phyloP scores from a whole-genome alignment of 805 yeast genomes.

The Cyberlindnera americana region DNA sequence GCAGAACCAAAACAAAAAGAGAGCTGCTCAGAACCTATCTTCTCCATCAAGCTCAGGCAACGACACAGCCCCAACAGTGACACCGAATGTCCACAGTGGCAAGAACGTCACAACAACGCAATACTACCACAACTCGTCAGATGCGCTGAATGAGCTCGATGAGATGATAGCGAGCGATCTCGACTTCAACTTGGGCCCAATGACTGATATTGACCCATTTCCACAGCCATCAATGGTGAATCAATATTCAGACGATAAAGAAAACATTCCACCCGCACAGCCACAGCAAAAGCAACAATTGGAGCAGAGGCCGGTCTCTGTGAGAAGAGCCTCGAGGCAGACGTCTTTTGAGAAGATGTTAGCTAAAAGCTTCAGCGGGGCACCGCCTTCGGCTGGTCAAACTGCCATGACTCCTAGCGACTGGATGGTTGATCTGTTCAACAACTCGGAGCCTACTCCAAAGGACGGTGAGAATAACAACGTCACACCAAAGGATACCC shows the following conservation, averaged over 20 bases:
- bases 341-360: slow-evolving; percentile 36
- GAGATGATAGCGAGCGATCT: slow-evolving; percentile 27
- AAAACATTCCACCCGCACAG: slow-evolving; percentile 37
- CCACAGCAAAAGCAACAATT: slow-evolving; percentile 4
- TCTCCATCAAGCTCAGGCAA: slow-evolving; percentile 21
- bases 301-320: slow-evolving; percentile 13
- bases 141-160: slow-evolving; percentile 37
- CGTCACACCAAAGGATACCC: slow-evolving; percentile 23
- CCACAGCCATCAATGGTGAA: slow-evolving; percentile 16
- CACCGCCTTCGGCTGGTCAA: slow-evolving; percentile 15
- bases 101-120: slow-evolving; percentile 7
- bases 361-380: slow-evolving; percentile 36
- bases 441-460: slow-evolving; percentile 25
- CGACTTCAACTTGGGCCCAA: slow-evolving; percentile 29
- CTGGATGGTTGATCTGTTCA: slow-evolving; percentile 27
- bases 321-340: slow-evolving; percentile 28
- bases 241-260: slow-evolving; percentile 26
- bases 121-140: slow-evolving; percentile 23
- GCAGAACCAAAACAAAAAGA: slow-evolving; percentile 11
- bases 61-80: slow-evolving; percentile 20
- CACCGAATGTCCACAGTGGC: slow-evolving; percentile 12
- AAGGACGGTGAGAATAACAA: slow-evolving; percentile 20
- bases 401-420: slow-evolving; percentile 22
- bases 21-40: slow-evolving; percentile 14
- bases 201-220: slow-evolving; percentile 30